Evolutionary conservation across 768 basidiomycete genomes (phyloP).

Genomic region (Termitomyces sp.): DNA sequence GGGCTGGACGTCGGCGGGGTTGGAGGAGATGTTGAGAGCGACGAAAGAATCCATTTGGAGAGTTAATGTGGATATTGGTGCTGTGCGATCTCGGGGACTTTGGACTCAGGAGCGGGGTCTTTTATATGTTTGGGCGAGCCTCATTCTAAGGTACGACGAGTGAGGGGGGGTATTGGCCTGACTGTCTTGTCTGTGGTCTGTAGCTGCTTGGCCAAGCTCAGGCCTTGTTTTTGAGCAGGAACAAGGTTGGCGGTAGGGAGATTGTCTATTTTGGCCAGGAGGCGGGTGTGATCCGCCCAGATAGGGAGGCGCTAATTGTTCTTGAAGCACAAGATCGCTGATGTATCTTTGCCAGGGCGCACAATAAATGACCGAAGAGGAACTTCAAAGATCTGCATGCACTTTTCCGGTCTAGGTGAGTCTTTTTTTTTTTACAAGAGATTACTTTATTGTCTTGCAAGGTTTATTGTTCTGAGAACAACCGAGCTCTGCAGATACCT

Average conservation of each 20-base stretch:
- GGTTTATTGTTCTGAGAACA: background rate
- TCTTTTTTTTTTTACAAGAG: background rate
- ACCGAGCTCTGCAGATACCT: background rate
- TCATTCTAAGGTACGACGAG: background rate
- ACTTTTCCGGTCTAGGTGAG: background rate
- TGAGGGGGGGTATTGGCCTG: background rate
- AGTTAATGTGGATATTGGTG: background rate
- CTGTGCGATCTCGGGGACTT: background rate
- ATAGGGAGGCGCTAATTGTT: background rate
- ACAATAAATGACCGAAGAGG: background rate
- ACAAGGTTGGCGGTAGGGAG: background rate
- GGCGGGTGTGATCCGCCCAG: too few relatives aligned
- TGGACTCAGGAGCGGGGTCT: background rate
- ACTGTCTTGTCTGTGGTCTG: background rate
- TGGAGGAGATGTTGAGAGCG: background rate
- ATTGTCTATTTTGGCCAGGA: background rate
- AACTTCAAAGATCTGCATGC: background rate
- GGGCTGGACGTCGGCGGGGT: background rate
- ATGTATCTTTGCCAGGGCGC: background rate
- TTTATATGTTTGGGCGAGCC: background rate
- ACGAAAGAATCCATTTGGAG: slow-evolving; percentile 2
- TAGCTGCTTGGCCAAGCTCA: background rate
- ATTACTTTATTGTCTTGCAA: background rate
- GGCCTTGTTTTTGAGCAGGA: background rate
- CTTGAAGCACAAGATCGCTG: background rate